Evolutionary conservation across 805 yeast genomes (phyloP), one percentile per base, ranked within the genome.

Genomic region (Saturnispora quitensis): DNA sequence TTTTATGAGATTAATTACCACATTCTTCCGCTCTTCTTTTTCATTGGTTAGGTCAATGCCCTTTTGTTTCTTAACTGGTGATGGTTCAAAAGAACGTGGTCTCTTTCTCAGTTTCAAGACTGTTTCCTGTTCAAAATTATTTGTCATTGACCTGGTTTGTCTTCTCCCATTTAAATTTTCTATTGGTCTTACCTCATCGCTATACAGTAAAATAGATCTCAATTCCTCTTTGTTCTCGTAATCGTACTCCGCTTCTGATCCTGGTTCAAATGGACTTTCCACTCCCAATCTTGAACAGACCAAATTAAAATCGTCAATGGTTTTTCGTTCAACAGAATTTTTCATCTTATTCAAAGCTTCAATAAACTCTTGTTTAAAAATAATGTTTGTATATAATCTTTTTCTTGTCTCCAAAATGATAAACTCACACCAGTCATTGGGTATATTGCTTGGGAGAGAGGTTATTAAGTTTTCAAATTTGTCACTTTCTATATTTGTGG

Each of bases 71-170:
- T 45, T 45, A 28, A 45, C 40, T 8, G 47, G 47, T 33, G 47
- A 42, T 9, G 51, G 51, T 18, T 48, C 51, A 43, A 48, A 48
- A 18, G 51, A 48, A 10, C 47, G 35, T 43, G 27, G 51, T 25
- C 51, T 43, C 36, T 49, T 49, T 18, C 47, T 33, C 18, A 49
- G 18, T 20, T 43, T 49, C 15, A 49, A 27, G n/a, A 49, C 51
- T 12, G 51, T 49, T 25, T 43, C 51, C 20, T 34, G 28, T 43
- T 49, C 47, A 34, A 43, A 42, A 24, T 20, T 35, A 31, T 25
- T 42, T 4, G 25, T 40, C 47, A 43, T 43, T 12, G 51, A 49
- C 20, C 51, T 34, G 12, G 51, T 49, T 8, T 49, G 51, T 17
- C 51, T 43, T 28, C 47, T 43, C 5, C 31, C 31, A 24, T 40